phyloP scores from a whole-genome alignment of 306 rosid genomes.

The Quercus alba region DNA sequence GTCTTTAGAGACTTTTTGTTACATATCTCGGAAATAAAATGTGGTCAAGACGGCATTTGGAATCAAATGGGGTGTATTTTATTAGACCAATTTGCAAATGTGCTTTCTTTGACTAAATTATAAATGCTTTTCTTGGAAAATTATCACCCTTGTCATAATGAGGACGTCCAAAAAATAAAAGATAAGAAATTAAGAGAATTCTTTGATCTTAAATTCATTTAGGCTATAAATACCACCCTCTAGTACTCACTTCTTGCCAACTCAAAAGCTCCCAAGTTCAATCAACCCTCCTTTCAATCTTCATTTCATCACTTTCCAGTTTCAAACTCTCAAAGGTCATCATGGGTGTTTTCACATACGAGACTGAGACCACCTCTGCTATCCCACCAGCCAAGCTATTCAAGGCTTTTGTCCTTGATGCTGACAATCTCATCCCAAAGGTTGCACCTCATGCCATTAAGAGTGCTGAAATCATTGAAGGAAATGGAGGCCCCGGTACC shows the following conservation, averaged over 20 bases:
- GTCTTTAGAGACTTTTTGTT: too few species aligned
- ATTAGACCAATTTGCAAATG: too few species aligned
- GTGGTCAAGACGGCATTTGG: too few species aligned
- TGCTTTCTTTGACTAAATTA: too few species aligned
- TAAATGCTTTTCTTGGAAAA: too few species aligned
- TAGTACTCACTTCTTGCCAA: not conserved
- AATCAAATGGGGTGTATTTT: too few species aligned
- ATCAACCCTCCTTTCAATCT: not conserved
- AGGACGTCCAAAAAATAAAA: too few species aligned
- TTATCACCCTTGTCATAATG: too few species aligned
- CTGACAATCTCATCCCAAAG: constrained; percentile 31
- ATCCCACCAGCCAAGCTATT: constrained; percentile 29
- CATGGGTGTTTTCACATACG: constrained; percentile 35
- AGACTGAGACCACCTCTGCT: constrained; percentile 2
- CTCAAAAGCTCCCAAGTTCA: not conserved
- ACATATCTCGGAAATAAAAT: too few species aligned
- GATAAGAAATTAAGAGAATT: too few species aligned
- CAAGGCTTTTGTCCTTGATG: constrained; percentile 36
- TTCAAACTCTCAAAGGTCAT: not conserved
- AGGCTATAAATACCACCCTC: not conserved
- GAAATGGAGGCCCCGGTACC: constrained; percentile 39
- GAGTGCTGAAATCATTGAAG: constrained; percentile 20
- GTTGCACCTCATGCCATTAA: constrained; percentile 27
- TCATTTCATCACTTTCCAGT: not conserved
- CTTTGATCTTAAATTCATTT: too few species aligned